Conservation (phyloP, 2,329 filamentous ascomycete genomes). For the Penicillium italicum region DNA sequence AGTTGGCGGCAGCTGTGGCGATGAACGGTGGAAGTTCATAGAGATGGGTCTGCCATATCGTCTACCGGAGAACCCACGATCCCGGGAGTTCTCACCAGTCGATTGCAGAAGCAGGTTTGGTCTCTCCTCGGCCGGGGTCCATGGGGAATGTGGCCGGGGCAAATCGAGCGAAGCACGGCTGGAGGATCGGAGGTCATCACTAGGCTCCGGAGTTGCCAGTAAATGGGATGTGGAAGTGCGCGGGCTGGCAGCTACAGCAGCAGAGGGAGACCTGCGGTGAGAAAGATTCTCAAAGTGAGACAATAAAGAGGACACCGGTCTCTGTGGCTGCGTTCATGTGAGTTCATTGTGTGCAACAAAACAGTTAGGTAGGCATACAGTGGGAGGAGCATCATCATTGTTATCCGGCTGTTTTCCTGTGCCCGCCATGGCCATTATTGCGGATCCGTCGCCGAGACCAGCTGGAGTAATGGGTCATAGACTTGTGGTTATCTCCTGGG, state of each 20-base stretch:
- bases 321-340: constrained; percentile 28
- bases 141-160: constrained; percentile 40
- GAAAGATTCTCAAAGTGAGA: constrained; percentile 50
- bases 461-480: constrained; percentile 29
- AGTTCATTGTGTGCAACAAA: constrained; percentile 15
- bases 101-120: constrained; percentile 17
- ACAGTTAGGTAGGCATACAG: constrained; percentile 30
- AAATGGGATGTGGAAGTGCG: constrained; percentile 29
- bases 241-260: constrained; percentile 25
- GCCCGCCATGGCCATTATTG: constrained; percentile 36
- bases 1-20: constrained; percentile 41
- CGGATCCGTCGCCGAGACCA: constrained; percentile 24
- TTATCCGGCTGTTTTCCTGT: constrained; percentile 31
- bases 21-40: constrained; percentile 39
- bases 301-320: constrained; percentile 48
- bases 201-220: constrained; percentile 32
- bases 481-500: constrained; percentile 14
- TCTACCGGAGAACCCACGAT: constrained; percentile 51
- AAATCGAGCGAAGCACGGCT: constrained; percentile 43
- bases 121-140: constrained; percentile 29
- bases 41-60: constrained; percentile 53
- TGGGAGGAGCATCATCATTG: constrained; percentile 37
- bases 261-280: constrained; percentile 32
- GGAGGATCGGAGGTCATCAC: constrained; percentile 30
- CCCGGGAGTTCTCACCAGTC: constrained; percentile 27